Evolutionary conservation across 768 basidiomycete species (phyloP).

Genomic region (Boletus vermiculosoides): DNA sequence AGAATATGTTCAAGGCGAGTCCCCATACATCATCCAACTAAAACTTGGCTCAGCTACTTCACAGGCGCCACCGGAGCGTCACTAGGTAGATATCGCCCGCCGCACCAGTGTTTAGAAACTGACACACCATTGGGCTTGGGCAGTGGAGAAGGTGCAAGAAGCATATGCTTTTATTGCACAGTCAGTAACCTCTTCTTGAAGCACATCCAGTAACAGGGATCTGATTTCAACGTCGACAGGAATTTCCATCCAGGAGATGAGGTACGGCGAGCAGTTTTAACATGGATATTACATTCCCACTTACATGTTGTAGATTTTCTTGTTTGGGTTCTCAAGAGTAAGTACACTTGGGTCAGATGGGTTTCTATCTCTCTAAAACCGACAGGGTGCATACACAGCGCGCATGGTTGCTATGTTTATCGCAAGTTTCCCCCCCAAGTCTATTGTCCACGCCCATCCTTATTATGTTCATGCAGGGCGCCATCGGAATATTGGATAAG

Average conservation of each 20-base stretch:
- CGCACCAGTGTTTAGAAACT: background rate
- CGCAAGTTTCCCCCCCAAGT: constrained; percentile 2
- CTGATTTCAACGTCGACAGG: constrained; percentile 34
- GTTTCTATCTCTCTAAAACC: constrained; percentile 4
- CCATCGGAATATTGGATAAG: constrained; percentile 68
- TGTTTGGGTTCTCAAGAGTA: constrained; percentile 77
- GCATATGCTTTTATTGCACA: constrained; percentile 80
- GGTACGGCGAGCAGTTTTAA: constrained; percentile 34
- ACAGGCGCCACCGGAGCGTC: constrained; percentile 63
- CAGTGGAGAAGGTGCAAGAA: constrained; percentile 74
- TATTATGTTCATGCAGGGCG: constrained; percentile 43
- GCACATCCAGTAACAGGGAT: background rate
- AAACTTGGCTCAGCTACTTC: constrained; percentile 8
- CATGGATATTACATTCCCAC: background rate
- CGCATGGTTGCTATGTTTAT: constrained; percentile 70
- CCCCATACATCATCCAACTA: background rate
- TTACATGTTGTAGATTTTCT: constrained; percentile 54
- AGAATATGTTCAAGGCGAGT: constrained; percentile 57
- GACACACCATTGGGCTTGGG: background rate
- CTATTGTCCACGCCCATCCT: background rate
- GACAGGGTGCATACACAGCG: constrained; percentile 72
- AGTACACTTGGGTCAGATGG: constrained; percentile 10
- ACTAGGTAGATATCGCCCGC: constrained; percentile 43
- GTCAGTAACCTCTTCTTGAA: constrained; percentile 39
- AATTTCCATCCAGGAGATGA: constrained; percentile 74